Base-by-base conservation (phyloP, 768 basidiomycete genomes). In the Artomyces pyxidatus region DNA sequence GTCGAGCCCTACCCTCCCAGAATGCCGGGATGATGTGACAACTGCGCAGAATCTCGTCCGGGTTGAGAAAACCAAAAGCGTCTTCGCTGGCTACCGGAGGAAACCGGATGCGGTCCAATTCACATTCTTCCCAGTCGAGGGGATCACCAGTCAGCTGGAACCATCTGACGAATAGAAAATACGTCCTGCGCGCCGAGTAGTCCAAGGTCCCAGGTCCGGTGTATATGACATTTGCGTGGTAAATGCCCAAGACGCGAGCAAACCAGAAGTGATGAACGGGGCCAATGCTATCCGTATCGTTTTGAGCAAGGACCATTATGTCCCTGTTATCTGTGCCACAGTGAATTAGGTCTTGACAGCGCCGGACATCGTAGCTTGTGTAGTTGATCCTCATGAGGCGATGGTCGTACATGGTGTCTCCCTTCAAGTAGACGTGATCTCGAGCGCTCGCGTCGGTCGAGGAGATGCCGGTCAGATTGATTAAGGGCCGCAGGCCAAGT, bases 1-100 rank as follows among this genome's bases (percentile, higher is more conserved):
- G 11, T n/a, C 58, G 4, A 51, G 29, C 2, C 48, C 52, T 5
- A 45, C 45, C 16, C 23, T 40, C 0, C 2, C 21, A 19, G 40
- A 73, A 76, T 0, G 59, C 70, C 0, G 74, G 76, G 7, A 77
- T 64, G 1, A 78, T 50, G 49, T 78, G 74, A 2, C 54, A 59
- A 0, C 60, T 67, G 0, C 68, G 58, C 23, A 78, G 54, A 3
- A 79, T 64, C 0, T 59, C 53, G 1, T 50, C 46, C 0, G 76
- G 77, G 54, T 78, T 64, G 0, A 78, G 19, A 39, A 79, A 78
- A 0, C 74, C 68, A 49, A 75, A 78, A 3, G 68, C 62, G 0
- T 39, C 35, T 19, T 65, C 62, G 0, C 4, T 4, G 8, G 59
- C 41, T 4, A 53, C 42, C 2, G 60, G 49, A 0, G 76, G 50